phyloP scores from a whole-genome alignment of 345 rosid genomes.

The Arabidopsis suecica region DNA sequence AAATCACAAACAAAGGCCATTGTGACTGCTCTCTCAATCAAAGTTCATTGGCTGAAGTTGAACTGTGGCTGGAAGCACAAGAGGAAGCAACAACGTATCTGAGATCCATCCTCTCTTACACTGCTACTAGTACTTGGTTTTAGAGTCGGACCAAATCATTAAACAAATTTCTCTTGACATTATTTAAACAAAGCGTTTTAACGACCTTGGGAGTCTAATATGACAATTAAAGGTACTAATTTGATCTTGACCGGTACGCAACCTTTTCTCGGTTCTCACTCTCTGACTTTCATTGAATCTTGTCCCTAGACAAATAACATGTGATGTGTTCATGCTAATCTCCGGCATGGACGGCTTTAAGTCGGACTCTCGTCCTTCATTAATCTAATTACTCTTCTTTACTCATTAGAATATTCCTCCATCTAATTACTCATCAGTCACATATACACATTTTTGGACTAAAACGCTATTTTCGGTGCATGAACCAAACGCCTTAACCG shows the following conservation, averaged over 20 bases:
- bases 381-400: neutral
- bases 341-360: constrained; percentile 17
- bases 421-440: constrained; percentile 9
- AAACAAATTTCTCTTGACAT: neutral
- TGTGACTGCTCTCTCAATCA: neutral
- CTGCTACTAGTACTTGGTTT: neutral
- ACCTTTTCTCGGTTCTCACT: constrained; percentile 29
- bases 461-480: constrained; percentile 24
- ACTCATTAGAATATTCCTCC: constrained; percentile 43
- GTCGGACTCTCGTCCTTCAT: constrained; percentile 18
- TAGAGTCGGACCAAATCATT: neutral
- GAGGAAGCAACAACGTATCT: neutral
- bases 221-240: neutral
- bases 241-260: constrained; percentile 39
- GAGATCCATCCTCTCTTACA: constrained; percentile 19
- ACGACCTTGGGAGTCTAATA: neutral
- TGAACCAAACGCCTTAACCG: constrained; percentile 23
- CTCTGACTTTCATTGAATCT: constrained; percentile 36
- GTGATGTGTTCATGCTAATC: constrained; percentile 39
- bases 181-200: neutral
- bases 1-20: neutral
- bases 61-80: neutral
- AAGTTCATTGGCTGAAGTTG: neutral
- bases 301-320: constrained; percentile 44
- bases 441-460: neutral